A percentile compares a stretch with the other conserved stretches of the same genome.
These are phyloP conservation scores for Oryza rufipogon DNA, from an alignment of 176 grass and related monocot species.

Conservation along the genomic window DNA sequence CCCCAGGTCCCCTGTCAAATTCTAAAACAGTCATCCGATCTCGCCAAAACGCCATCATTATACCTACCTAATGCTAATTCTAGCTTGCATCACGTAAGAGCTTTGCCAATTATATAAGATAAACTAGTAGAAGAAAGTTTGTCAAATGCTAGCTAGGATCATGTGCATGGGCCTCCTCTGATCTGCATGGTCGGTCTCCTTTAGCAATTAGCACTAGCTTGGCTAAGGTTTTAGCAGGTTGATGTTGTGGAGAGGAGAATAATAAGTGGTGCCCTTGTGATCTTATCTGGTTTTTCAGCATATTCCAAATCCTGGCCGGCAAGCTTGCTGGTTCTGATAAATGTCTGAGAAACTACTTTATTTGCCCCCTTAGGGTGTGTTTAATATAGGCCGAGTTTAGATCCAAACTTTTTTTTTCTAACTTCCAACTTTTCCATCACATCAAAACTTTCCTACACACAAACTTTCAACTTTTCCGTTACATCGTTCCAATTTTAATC, in stretches of 20 bases:
- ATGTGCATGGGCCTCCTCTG: background rate
- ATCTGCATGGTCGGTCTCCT: background rate
- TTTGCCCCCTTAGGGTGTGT: too few species aligned
- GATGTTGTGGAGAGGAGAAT: background rate
- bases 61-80: slow-evolving; percentile 12
- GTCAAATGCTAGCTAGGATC: slow-evolving; percentile 23
- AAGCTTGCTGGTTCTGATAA: slow-evolving; percentile 10
- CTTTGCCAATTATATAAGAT: slow-evolving; percentile 12
- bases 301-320: slow-evolving; percentile 39
- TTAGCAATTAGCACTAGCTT: background rate
- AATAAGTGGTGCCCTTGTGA: background rate
- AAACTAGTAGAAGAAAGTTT: background rate
- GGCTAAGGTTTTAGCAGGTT: background rate
- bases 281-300: slow-evolving; percentile 1
- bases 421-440: too few species aligned
- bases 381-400: too few species aligned
- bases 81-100: background rate
- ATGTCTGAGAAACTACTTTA: slow-evolving; percentile 1
- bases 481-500: too few species aligned
- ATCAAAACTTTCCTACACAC: too few species aligned
- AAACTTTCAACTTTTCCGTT: too few species aligned
- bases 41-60: slow-evolving; percentile 20
- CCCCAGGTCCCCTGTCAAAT: background rate
- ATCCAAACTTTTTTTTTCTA: too few species aligned
- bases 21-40: background rate